Conservation (phyloP, 176 grass and related monocot genomes). For the Eleusine indica region DNA sequence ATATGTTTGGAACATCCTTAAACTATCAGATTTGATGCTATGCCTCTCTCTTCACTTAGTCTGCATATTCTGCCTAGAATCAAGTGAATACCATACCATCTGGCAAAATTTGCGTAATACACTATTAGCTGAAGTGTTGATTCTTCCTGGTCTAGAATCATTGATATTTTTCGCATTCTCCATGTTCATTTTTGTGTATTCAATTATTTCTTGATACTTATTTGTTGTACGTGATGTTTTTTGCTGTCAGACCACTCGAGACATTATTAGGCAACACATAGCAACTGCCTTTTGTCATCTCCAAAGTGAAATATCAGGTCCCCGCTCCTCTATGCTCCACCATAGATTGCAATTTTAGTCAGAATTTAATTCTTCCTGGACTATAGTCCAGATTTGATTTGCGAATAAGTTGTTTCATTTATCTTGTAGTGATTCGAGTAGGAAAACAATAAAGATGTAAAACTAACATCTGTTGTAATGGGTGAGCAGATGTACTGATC, state of each 20-base stretch:
- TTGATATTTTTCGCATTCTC: constrained; percentile 28
- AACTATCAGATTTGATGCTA: constrained; percentile 34
- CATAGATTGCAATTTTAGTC: constrained; percentile 20
- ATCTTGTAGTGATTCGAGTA: constrained; percentile 29
- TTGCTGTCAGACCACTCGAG: constrained; percentile 73
- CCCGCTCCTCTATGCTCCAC: background rate
- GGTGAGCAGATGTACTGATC: constrained; percentile 69
- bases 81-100: constrained; percentile 16
- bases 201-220: constrained; percentile 37
- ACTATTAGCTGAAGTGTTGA: constrained; percentile 6
- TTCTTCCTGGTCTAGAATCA: constrained; percentile 1
- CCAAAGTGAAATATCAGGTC: constrained; percentile 95
- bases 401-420: constrained; percentile 32
- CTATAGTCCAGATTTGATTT: constrained; percentile 21
- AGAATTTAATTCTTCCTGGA: constrained; percentile 16
- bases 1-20: constrained; percentile 2
- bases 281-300: constrained; percentile 76
- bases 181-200: constrained; percentile 14
- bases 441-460: constrained; percentile 24
- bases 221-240: constrained; percentile 35
- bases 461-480: constrained; percentile 41
- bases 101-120: constrained; percentile 19
- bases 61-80: constrained; percentile 42
- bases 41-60: constrained; percentile 12
- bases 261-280: constrained; percentile 84